These are phyloP conservation scores for Wallacemonas sp. DNA, from an alignment of 208 protist genomes.

Conservation along the genomic window DNA sequence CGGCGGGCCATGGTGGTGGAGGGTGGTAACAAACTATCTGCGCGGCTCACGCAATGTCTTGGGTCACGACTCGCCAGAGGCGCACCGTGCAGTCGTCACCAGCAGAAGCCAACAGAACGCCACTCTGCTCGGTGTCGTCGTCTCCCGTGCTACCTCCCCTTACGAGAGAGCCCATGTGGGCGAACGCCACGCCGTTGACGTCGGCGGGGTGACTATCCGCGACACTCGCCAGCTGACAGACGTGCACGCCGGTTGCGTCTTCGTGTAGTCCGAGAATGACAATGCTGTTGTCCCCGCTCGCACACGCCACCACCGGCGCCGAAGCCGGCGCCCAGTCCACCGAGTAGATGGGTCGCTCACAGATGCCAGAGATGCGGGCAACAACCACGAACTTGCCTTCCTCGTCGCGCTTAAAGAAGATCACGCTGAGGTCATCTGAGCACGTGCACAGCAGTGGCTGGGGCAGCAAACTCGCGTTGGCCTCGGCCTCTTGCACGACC, in stretches of 20 bases:
- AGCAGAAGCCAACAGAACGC: conserved; percentile 57
- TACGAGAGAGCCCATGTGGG: conserved; percentile 14
- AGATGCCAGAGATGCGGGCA: conserved; percentile 36
- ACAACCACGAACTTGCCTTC: conserved; percentile 37
- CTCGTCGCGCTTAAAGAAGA: conserved; percentile 58
- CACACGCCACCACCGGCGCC: conserved; percentile 58
- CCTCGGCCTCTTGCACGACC: conserved; percentile 16
- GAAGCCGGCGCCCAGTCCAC: conserved; percentile 64
- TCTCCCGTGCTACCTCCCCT: not conserved
- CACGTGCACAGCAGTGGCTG: conserved; percentile 70
- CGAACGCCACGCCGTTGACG: conserved; percentile 81
- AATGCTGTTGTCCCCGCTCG: conserved; percentile 85
- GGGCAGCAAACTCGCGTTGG: conserved; percentile 8
- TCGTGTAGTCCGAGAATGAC: conserved; percentile 57
- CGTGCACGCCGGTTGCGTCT: conserved; percentile 26
- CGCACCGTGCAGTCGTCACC: conserved; percentile 74
- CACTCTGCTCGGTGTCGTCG: conserved; percentile 7
- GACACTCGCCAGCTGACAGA: conserved; percentile 33
- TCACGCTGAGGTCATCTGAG: conserved; percentile 68
- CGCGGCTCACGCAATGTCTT: too few species aligned
- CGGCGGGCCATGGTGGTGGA: too few species aligned
- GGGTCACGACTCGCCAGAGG: conserved; percentile 60
- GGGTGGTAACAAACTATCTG: too few species aligned
- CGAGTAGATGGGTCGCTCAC: conserved; percentile 70
- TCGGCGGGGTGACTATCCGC: conserved; percentile 64